phyloP scores from a whole-genome alignment of 78 protist species.

The Dictyostelium firmibasis region DNA sequence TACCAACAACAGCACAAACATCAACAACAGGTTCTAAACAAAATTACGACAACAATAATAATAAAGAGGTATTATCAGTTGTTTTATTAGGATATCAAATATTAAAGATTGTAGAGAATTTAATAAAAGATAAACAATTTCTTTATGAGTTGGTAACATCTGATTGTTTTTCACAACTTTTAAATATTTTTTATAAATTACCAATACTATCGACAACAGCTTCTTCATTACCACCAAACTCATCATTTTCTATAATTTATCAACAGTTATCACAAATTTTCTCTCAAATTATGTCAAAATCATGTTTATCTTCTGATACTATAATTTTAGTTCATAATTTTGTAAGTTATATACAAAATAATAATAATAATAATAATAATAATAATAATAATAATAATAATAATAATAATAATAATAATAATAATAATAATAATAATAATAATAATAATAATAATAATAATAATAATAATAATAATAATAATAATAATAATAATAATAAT shows the following conservation, averaged over 20 bases:
- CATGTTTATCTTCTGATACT: slow-evolving; percentile 42
- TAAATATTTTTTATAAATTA: not conserved
- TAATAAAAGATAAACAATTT: slow-evolving; percentile 8
- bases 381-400: not conserved
- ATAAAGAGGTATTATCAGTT: slow-evolving; percentile 9
- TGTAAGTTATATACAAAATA: not conserved
- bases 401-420: not conserved
- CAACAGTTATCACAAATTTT: slow-evolving; percentile 33
- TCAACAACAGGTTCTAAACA: not conserved
- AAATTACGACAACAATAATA: not conserved
- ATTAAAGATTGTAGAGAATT: slow-evolving; percentile 45
- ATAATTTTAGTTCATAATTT: slow-evolving; percentile 29
- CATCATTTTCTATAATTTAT: slow-evolving; percentile 6
- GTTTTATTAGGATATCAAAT: slow-evolving; percentile 22
- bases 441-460: too few species aligned
- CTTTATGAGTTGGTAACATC: slow-evolving; percentile 26
- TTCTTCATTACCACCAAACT: not conserved
- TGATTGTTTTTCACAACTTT: not conserved
- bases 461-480: too few species aligned
- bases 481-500: too few species aligned
- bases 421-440: too few species aligned
- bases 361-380: not conserved
- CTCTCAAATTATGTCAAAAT: slow-evolving; percentile 49
- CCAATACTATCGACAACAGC: not conserved
- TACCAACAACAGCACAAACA: not conserved